Evolutionary conservation across 352 stramenopile genomes (phyloP).

Genomic region (Pythium plurisporium): DNA sequence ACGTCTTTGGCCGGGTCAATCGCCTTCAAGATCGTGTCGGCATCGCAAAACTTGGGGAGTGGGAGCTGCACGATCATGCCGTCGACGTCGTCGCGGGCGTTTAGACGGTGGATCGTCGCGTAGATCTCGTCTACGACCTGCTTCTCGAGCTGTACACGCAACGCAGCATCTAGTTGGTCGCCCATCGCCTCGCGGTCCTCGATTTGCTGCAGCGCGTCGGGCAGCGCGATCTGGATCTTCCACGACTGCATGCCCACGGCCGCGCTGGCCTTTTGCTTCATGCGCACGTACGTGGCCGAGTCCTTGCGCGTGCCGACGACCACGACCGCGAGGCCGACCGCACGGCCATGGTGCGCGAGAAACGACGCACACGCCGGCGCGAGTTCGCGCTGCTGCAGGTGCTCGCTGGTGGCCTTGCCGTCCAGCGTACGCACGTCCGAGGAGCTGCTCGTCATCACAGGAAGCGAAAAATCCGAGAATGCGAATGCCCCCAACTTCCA

Average conservation of each 20-base stretch:
- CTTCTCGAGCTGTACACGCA: conserved; percentile 11
- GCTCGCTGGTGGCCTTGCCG: conserved; percentile 85
- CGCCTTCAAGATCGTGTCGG: conserved; percentile 88
- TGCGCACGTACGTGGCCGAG: conserved; percentile 97
- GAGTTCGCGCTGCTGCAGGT: conserved; percentile 82
- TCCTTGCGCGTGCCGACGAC: conserved; percentile 94
- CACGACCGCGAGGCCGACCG: conserved; percentile 96
- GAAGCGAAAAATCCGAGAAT: neutral
- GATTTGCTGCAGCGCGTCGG: conserved; percentile 19
- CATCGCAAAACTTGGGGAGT: conserved; percentile 91
- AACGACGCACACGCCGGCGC: conserved; percentile 64
- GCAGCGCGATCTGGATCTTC: conserved; percentile 55
- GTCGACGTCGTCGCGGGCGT: conserved; percentile 63
- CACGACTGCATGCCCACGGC: conserved; percentile 92
- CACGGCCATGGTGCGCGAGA: conserved; percentile 33
- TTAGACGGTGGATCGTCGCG: conserved; percentile 57
- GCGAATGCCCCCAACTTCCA: neutral
- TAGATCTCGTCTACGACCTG: conserved; percentile 38
- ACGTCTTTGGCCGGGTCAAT: conserved; percentile 96
- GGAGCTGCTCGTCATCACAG: no score
- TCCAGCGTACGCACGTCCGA: conserved; percentile 37
- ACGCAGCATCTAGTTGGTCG: conserved; percentile 10
- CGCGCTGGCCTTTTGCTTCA: conserved; percentile 97
- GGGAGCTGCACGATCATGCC: conserved; percentile 91
- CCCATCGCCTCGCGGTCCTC: conserved; percentile 16